These are phyloP conservation scores for Handroanthus guayacan DNA, from an alignment of 257 asterid genomes.

Conservation along the genomic window DNA sequence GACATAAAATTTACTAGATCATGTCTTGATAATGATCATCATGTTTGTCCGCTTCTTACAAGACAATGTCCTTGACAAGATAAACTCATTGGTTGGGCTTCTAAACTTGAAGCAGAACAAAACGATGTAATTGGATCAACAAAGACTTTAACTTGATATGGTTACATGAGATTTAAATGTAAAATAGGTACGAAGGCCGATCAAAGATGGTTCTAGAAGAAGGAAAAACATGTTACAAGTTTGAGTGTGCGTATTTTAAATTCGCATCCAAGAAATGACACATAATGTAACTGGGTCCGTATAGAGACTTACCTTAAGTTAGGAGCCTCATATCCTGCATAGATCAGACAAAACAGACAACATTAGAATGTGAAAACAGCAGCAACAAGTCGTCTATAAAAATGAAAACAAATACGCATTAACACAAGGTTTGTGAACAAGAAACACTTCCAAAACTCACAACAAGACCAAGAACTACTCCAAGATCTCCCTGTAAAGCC, in stretches of 20 bases:
- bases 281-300: neutral
- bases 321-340: slow-evolving; percentile 77
- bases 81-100: no score
- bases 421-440: neutral
- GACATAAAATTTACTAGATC: neutral
- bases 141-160: neutral
- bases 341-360: neutral
- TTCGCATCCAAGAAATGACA: neutral
- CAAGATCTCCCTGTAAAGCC: neutral
- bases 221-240: no score
- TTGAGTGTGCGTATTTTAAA: no score
- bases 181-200: neutral
- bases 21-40: neutral
- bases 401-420: neutral
- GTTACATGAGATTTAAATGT: no score
- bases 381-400: no score
- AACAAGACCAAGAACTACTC: neutral
- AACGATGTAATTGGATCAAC: neutral
- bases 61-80: neutral
- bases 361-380: neutral
- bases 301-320: slow-evolving; percentile 52
- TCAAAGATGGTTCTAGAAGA: no score
- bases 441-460: neutral
- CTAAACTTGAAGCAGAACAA: neutral
- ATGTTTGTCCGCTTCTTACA: neutral